phyloP scores from a whole-genome alignment of 306 rosid species.

The Glycine tomentella region DNA sequence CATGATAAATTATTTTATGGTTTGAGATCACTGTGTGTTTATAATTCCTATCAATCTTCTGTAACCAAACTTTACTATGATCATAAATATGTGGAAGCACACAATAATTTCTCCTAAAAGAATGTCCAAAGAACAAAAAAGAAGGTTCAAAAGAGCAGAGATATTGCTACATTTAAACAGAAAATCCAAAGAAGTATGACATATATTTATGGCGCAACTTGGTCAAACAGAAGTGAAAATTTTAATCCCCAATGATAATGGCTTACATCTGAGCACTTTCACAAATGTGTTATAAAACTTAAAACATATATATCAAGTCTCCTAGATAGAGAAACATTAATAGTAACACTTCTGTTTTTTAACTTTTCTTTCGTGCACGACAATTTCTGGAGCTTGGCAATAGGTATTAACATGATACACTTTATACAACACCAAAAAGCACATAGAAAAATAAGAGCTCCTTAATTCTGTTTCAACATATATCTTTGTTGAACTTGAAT shows the following conservation, averaged over 20 bases:
- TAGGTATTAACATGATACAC: constrained; percentile 36
- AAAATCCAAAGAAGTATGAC: constrained; percentile 4
- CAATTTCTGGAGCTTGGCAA: constrained; percentile 19
- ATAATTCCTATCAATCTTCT: too few relatives aligned
- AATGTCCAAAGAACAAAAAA: background rate
- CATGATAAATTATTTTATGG: too few relatives aligned
- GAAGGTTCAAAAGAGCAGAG: background rate
- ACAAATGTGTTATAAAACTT: constrained; percentile 14
- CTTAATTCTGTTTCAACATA: constrained; percentile 39
- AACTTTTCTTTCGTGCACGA: background rate
- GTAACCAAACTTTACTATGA: background rate
- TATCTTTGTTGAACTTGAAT: constrained; percentile 35
- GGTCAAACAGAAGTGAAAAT: constrained; percentile 4
- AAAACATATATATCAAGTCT: constrained; percentile 9
- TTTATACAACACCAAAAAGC: constrained; percentile 13
- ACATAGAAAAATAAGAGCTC: constrained; percentile 36
- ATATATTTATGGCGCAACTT: background rate
- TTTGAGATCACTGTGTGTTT: too few relatives aligned
- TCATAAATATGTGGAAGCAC: background rate
- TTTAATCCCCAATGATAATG: background rate
- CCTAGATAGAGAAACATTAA: constrained; percentile 40
- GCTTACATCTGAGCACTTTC: constrained; percentile 9
- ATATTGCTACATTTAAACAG: constrained; percentile 12
- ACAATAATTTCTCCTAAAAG: background rate
- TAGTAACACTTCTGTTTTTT: background rate